Evolutionary conservation across 176 grass and related monocot genomes (phyloP).

Genomic region (Aegilops longissima): DNA sequence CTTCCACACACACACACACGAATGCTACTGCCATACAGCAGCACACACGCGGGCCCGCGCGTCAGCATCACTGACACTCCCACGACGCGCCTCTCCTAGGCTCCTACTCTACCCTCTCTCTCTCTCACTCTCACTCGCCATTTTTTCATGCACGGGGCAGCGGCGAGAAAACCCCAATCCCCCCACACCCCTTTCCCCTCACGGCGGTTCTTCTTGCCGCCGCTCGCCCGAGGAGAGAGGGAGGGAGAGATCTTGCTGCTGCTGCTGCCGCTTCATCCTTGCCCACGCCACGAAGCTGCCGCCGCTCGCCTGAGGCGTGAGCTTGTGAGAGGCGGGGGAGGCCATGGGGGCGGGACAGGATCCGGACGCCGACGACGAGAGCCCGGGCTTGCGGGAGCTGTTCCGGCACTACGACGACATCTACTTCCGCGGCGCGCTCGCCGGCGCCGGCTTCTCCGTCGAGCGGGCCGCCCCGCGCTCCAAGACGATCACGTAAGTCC

Average conservation of each 20-base stretch:
- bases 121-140: neutral
- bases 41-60: neutral
- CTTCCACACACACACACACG: neutral
- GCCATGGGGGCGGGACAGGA: constrained; percentile 1
- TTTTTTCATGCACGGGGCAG: neutral
- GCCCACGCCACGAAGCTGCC: neutral
- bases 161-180: neutral
- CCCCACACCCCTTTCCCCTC: neutral
- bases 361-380: constrained; percentile 22
- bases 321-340: neutral
- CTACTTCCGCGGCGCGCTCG: constrained; percentile 66
- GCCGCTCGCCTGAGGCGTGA: no score
- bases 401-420: constrained; percentile 59
- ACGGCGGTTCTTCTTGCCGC: neutral
- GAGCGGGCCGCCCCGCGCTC: constrained; percentile 31
- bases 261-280: neutral
- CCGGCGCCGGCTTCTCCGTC: constrained; percentile 36
- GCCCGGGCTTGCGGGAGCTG: constrained; percentile 39
- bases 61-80: neutral
- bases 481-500: neutral
- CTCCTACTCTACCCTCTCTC: neutral
- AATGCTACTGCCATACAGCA: neutral
- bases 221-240: neutral
- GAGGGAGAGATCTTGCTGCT: no score
- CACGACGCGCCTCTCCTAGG: neutral